phyloP scores from a whole-genome alignment of 2,329 filamentous ascomycete species.

The Pseudopyricularia cyperi region DNA sequence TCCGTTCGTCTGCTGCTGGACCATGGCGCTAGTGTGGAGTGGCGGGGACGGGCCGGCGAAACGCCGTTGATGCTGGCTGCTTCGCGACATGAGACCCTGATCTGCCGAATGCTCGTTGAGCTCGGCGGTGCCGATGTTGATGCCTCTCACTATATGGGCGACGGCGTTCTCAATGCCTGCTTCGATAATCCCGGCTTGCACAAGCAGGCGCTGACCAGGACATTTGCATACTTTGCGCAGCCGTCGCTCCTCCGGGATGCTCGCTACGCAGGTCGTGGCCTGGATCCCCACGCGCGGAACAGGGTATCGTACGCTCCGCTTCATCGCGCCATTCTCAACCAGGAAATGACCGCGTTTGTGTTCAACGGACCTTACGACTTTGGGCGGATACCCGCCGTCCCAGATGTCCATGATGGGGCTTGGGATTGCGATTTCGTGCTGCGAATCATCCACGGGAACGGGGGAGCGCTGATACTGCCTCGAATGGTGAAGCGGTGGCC shows the following conservation, averaged over 20 bases:
- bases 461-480: not conserved
- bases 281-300: constrained; percentile 6
- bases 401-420: too few relatives aligned
- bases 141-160: too few relatives aligned
- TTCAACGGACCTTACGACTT: constrained; percentile 5
- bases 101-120: not conserved
- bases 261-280: not conserved
- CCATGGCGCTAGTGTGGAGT: too few relatives aligned
- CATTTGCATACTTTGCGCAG: too few relatives aligned
- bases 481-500: constrained; percentile 3
- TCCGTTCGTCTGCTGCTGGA: too few relatives aligned
- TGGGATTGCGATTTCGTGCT: not conserved
- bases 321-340: constrained; percentile 2
- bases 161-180: too few relatives aligned
- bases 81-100: not conserved
- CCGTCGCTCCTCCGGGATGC: too few relatives aligned
- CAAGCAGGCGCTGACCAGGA: too few relatives aligned
- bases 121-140: not conserved
- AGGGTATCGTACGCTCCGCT: constrained; percentile 5
- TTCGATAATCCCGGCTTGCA: too few relatives aligned
- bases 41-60: too few relatives aligned
- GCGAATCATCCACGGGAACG: constrained; percentile 1
- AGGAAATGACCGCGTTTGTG: not conserved
- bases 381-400: not conserved
- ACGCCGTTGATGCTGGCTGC: not conserved